Evolutionary conservation across 495 filamentous ascomycete genomes (phyloP), one percentile per base, ranked within the genome.

Genomic region (Cryomyces minteri): DNA sequence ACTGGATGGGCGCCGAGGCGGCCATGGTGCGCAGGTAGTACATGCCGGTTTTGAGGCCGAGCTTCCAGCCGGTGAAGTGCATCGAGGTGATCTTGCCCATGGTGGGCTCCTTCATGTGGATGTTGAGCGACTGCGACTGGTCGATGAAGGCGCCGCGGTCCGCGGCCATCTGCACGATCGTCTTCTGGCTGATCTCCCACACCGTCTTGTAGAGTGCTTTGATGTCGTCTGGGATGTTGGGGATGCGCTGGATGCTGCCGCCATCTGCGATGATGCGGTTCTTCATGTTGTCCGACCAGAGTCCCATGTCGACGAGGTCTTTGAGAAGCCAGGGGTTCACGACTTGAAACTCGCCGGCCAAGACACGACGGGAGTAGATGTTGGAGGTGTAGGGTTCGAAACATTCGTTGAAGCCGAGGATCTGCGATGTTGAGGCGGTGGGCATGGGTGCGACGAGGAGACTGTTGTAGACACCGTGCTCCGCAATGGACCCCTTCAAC

Each of bases 231-330:
- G 90, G 90, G 47, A 98, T 94, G 64, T 88, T 94, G 54, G 87
- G 80, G 50, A 98, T 84, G 65, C 87, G 86, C 66, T 96, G 90
- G 50, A 98, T 87, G 6, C 86, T 94, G 43, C 90, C 90, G 51
- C 85, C 86, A 41, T 90, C 88, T 49, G 90, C 80, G 55, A 98
- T 96, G 71, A 98, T 98, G 53, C 90, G 85, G 70, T 98, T 98
- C 75, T 98, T 98, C 90, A 98, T 98, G 71, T 86, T 87, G 66
- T 98, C 90, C 33, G 88, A 94, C 90, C 90, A 98, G 31, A 98
- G 73, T 50, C 90, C 90, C 69, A 95, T 81, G 54, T 98, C 90
- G 47, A 98, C 90, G 11, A 98, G 76, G 56, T 98, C 90, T 72
- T 94, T 95, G 45, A 98, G 77, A 41, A 98, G 68, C 92, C 92